Conservation (phyloP, 2,329 filamentous ascomycete species). For the Mycogone perniciosa region DNA sequence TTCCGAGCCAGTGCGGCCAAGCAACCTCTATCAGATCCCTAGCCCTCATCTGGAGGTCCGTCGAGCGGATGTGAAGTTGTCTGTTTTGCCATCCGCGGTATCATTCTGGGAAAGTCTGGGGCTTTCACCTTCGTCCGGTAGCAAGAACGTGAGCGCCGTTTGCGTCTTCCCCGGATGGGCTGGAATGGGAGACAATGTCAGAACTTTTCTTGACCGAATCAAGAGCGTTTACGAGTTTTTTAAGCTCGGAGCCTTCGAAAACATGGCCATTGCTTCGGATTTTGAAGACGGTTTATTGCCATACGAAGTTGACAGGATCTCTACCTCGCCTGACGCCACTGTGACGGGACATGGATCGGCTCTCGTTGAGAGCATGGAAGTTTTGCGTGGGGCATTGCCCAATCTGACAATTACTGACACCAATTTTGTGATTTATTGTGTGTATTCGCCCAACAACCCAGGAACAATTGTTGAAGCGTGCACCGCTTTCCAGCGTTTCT, state of each 20-base stretch:
- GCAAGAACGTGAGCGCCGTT: constrained; percentile 64
- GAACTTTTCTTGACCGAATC: constrained; percentile 60
- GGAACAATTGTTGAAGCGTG: constrained; percentile 64
- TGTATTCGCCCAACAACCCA: constrained; percentile 60
- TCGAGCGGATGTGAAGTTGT: constrained; percentile 61
- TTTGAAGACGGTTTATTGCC: constrained; percentile 41
- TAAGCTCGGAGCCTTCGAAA: constrained; percentile 61
- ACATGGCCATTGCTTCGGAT: constrained; percentile 36
- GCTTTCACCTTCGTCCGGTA: constrained; percentile 61
- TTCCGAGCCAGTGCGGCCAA: constrained; percentile 42
- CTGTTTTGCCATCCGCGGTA: constrained; percentile 67
- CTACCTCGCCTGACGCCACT: constrained; percentile 34
- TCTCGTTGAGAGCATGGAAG: constrained; percentile 42
- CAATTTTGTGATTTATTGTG: constrained; percentile 70
- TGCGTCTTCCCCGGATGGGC: constrained; percentile 64
- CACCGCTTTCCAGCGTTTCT: constrained; percentile 65
- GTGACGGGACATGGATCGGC: constrained; percentile 39
- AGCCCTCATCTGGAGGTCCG: constrained; percentile 67
- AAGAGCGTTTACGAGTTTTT: constrained; percentile 67
- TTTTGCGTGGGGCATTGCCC: constrained; percentile 41
- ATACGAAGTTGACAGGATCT: constrained; percentile 43
- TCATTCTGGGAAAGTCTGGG: constrained; percentile 78
- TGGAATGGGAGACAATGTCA: constrained; percentile 54
- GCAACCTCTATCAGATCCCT: constrained; percentile 55
- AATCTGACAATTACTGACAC: constrained; percentile 38